Evolutionary conservation across 495 filamentous ascomycete genomes (phyloP).

Genomic region (Hypoxylon trugodes): DNA sequence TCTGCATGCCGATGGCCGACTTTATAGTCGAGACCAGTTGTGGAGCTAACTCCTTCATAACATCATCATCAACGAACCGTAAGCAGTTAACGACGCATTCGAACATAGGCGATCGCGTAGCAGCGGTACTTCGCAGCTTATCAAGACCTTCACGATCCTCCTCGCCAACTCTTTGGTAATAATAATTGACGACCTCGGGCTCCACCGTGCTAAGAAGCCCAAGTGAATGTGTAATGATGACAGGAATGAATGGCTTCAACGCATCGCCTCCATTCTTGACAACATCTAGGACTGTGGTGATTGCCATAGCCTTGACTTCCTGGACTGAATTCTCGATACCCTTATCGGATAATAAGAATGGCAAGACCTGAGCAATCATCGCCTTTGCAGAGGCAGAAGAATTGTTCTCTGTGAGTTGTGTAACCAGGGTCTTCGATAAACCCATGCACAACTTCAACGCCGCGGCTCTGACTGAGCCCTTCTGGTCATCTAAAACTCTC

Average conservation of each 20-base stretch:
- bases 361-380: constrained; percentile 84
- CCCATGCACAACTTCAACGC: constrained; percentile 83
- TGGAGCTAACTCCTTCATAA: constrained; percentile 76
- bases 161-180: constrained; percentile 87
- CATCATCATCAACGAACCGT: constrained; percentile 78
- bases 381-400: constrained; percentile 73
- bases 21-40: constrained; percentile 80
- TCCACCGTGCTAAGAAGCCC: constrained; percentile 85
- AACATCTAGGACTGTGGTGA: constrained; percentile 82
- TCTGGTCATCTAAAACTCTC: constrained; percentile 93
- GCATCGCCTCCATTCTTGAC: constrained; percentile 82
- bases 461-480: constrained; percentile 82
- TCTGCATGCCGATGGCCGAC: constrained; percentile 85
- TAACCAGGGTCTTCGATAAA: constrained; percentile 81
- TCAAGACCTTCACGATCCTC: constrained; percentile 89
- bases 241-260: constrained; percentile 80
- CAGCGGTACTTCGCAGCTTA: constrained; percentile 77
- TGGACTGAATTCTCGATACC: constrained; percentile 87
- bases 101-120: constrained; percentile 87
- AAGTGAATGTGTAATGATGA: constrained; percentile 81
- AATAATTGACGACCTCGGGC: constrained; percentile 85
- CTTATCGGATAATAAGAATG: constrained; percentile 88
- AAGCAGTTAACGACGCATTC: constrained; percentile 92
- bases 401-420: constrained; percentile 82
- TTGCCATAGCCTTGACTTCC: constrained; percentile 80